Evolutionary conservation across 805 yeast genomes (phyloP).

Genomic region (Monosporozyma solicola): DNA sequence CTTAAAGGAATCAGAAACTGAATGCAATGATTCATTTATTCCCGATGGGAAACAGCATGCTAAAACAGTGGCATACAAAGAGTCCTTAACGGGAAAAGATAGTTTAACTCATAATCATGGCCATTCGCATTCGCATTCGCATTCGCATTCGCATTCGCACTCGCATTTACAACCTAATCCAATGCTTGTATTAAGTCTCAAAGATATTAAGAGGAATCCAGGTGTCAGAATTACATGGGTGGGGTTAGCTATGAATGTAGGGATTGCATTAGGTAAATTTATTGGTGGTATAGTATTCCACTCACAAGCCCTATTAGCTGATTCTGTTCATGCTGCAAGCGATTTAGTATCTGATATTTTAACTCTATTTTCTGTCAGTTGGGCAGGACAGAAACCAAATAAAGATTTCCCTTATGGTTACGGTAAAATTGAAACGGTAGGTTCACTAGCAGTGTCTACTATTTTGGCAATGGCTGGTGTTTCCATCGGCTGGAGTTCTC

Average conservation of each 20-base stretch:
- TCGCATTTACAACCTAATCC: conserved; percentile 28
- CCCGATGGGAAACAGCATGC: conserved; percentile 24
- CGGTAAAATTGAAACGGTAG: conserved; percentile 89
- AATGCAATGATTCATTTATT: conserved; percentile 32
- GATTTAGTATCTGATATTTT: conserved; percentile 85
- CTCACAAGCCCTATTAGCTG: conserved; percentile 90
- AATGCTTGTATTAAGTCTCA: conserved; percentile 33
- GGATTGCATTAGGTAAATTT: conserved; percentile 81
- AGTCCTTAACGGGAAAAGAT: conserved; percentile 7
- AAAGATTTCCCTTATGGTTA: conserved; percentile 71
- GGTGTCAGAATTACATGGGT: conserved; percentile 91
- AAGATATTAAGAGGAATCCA: conserved; percentile 51
- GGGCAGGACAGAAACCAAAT: conserved; percentile 54
- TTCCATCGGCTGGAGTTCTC: conserved; percentile 81
- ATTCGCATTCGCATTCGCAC: conserved; percentile 26
- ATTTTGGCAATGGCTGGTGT: conserved; percentile 80
- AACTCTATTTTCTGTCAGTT: conserved; percentile 81
- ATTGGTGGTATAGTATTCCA: conserved; percentile 87
- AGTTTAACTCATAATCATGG: conserved; percentile 9
- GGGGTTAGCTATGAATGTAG: conserved; percentile 74
- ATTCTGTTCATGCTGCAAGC: conserved; percentile 86
- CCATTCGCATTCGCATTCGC: conserved; percentile 28
- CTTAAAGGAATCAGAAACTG: conserved; percentile 36
- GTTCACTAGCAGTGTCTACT: conserved; percentile 80
- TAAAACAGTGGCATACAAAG: conserved; percentile 24